Percentiles rank a stretch among this genome's conserved stretches.
Conservation (phyloP, 2,329 filamentous ascomycete genomes). For the Exophiala sp. region DNA sequence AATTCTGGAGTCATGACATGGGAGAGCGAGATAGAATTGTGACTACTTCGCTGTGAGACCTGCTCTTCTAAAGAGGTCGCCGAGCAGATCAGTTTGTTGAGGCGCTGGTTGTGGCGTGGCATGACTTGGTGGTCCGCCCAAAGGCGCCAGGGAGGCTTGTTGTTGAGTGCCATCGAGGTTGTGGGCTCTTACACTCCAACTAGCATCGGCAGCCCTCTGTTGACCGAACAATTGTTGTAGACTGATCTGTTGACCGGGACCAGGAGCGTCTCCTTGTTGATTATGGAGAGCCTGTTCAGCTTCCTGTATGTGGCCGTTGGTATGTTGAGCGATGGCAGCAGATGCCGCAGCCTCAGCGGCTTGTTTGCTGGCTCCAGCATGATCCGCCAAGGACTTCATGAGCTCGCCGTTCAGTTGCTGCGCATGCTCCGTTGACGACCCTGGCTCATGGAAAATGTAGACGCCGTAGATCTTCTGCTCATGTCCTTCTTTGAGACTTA, state of each 20-base stretch:
- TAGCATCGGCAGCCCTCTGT: conserved; percentile 51
- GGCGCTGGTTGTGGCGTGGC: conserved; percentile 1
- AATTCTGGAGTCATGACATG: conserved; percentile 31
- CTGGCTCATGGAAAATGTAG: conserved; percentile 63
- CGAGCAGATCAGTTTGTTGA: conserved; percentile 37
- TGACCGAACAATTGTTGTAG: conserved; percentile 55
- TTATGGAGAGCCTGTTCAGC: conserved; percentile 33
- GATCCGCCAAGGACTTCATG: conserved; percentile 54
- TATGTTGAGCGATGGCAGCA: conserved; percentile 30
- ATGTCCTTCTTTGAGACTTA: conserved; percentile 41
- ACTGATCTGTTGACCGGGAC: conserved; percentile 53
- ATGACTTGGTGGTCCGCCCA: background rate
- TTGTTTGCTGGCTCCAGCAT: conserved; percentile 49
- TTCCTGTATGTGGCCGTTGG: conserved; percentile 35
- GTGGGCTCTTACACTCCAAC: conserved; percentile 49
- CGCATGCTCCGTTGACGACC: conserved; percentile 52
- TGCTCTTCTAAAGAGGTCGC: conserved; percentile 43
- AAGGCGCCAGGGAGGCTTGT: background rate
- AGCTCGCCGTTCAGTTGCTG: conserved; percentile 45
- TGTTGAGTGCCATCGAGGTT: conserved; percentile 25
- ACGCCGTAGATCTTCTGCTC: conserved; percentile 52
- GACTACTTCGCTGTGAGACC: conserved; percentile 32
- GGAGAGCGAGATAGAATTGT: background rate
- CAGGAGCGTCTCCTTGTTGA: conserved; percentile 23
- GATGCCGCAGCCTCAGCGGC: conserved; percentile 39